These are phyloP conservation scores for Backusella tuberculispora DNA, from an alignment of 192 early-diverging fungal genomes.

Conservation along the genomic window DNA sequence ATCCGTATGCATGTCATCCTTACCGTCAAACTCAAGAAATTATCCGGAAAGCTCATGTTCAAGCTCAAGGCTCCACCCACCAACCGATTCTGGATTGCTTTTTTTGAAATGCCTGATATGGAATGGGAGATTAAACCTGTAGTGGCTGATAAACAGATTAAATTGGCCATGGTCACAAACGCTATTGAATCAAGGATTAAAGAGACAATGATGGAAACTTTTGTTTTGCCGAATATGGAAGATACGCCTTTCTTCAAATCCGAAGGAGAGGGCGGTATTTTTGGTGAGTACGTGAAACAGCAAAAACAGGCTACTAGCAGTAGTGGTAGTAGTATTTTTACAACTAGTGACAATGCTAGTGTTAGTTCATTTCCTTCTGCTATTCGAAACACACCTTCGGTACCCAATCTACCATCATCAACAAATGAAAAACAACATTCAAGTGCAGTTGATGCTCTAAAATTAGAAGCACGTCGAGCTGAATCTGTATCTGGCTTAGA, in stretches of 20 bases:
- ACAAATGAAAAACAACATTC: neutral
- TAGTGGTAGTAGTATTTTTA: neutral
- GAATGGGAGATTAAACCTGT: constrained; percentile 77
- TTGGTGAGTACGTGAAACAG: constrained; percentile 24
- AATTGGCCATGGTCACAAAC: constrained; percentile 74
- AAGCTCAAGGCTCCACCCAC: constrained; percentile 81
- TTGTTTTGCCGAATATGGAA: constrained; percentile 93
- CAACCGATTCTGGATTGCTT: constrained; percentile 89
- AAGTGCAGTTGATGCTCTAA: constrained; percentile 3
- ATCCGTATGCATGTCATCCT: constrained; percentile 83
- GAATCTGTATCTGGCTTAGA: constrained; percentile 10
- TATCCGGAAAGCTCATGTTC: constrained; percentile 79
- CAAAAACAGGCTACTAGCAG: neutral
- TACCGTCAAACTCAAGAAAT: constrained; percentile 69
- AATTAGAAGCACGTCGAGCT: constrained; percentile 21
- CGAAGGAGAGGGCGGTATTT: constrained; percentile 59
- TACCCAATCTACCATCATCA: neutral
- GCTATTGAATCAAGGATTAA: constrained; percentile 85
- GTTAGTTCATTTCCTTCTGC: neutral
- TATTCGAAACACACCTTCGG: neutral
- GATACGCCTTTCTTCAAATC: constrained; percentile 81
- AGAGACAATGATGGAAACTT: constrained; percentile 76
- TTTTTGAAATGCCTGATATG: constrained; percentile 79
- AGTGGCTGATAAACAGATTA: constrained; percentile 82
- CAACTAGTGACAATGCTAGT: neutral